A percentile compares a stretch with the other conserved stretches of the same genome.
Evolutionary conservation across 441 rosid genomes (phyloP).

Genomic region (Breynia disticha): DNA sequence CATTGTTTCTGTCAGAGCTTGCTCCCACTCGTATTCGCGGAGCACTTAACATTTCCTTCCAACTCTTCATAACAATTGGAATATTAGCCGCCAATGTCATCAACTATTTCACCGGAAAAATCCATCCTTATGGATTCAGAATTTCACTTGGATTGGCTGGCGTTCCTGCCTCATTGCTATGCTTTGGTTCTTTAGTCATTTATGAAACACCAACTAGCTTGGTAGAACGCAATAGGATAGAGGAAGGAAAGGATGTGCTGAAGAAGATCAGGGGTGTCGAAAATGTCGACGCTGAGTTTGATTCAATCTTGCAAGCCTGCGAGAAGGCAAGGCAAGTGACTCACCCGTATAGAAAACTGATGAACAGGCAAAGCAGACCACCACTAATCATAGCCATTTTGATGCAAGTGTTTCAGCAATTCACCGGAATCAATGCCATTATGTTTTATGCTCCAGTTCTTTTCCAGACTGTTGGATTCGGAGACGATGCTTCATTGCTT

Average conservation of each 20-base stretch:
- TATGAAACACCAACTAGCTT: constrained; percentile 65
- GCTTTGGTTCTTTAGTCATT: constrained; percentile 38
- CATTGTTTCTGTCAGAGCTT: constrained; percentile 53
- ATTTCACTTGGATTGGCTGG: constrained; percentile 45
- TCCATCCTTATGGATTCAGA: constrained; percentile 55
- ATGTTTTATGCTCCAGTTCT: constrained; percentile 93
- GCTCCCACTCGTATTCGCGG: constrained; percentile 55
- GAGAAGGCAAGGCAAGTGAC: constrained; percentile 62
- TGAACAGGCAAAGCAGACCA: constrained; percentile 65
- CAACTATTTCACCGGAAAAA: constrained; percentile 32
- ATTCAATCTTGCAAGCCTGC: constrained; percentile 32
- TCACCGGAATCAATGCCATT: constrained; percentile 92
- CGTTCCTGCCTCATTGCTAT: constrained; percentile 39
- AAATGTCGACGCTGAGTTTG: constrained; percentile 37
- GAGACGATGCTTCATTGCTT: constrained; percentile 64
- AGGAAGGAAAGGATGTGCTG: constrained; percentile 35
- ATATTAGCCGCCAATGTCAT: constrained; percentile 46
- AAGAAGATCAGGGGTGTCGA: constrained; percentile 47
- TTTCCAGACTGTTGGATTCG: constrained; percentile 68
- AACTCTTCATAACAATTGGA: constrained; percentile 56
- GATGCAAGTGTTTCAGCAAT: constrained; percentile 87
- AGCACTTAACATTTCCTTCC: constrained; percentile 55
- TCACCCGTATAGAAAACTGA: constrained; percentile 79
- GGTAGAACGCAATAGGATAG: constrained; percentile 31
- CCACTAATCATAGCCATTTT: constrained; percentile 75